These are phyloP conservation scores for Colletotrichum sp. DNA, from an alignment of 2,329 filamentous ascomycete genomes.

Conservation along the genomic window DNA sequence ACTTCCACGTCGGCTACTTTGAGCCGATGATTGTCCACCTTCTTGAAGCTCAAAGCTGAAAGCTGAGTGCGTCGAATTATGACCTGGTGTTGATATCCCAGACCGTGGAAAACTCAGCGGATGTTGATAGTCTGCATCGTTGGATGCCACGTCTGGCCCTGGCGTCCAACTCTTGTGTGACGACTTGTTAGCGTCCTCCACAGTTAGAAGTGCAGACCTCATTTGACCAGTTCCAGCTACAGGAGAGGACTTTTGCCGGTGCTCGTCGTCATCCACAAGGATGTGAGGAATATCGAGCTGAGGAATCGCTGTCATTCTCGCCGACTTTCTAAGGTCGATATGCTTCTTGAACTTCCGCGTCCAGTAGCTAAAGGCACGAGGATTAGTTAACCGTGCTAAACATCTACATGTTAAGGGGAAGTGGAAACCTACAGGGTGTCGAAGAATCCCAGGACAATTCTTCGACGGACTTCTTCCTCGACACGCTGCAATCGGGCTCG, in stretches of 20 bases:
- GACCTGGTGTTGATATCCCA: conserved; percentile 42
- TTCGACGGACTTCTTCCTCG: conserved; percentile 90
- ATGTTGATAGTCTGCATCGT: conserved; percentile 45
- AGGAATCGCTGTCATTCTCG: conserved; percentile 79
- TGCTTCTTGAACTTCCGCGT: conserved; percentile 80
- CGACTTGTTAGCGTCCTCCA: conserved; percentile 37
- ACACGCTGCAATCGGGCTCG: conserved; percentile 90
- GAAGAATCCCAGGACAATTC: conserved; percentile 93
- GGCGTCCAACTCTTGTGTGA: conserved; percentile 46
- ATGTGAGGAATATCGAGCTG: conserved; percentile 89
- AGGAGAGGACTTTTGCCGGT: conserved; percentile 25
- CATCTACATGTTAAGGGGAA: background rate
- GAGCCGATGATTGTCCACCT: conserved; percentile 34
- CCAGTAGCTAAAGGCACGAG: conserved; percentile 68
- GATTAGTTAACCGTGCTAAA: background rate
- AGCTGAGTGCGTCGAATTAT: conserved; percentile 53
- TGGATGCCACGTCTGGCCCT: conserved; percentile 46
- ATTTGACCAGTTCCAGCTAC: conserved; percentile 29
- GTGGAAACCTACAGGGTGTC: conserved; percentile 73
- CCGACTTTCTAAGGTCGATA: conserved; percentile 73
- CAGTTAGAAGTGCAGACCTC: conserved; percentile 37
- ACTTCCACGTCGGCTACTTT: conserved; percentile 68
- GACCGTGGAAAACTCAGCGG: conserved; percentile 61
- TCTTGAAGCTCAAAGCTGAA: conserved; percentile 66
- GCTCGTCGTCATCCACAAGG: conserved; percentile 75